Conservation (phyloP, 345 rosid genomes). For the Clausena lansium region DNA sequence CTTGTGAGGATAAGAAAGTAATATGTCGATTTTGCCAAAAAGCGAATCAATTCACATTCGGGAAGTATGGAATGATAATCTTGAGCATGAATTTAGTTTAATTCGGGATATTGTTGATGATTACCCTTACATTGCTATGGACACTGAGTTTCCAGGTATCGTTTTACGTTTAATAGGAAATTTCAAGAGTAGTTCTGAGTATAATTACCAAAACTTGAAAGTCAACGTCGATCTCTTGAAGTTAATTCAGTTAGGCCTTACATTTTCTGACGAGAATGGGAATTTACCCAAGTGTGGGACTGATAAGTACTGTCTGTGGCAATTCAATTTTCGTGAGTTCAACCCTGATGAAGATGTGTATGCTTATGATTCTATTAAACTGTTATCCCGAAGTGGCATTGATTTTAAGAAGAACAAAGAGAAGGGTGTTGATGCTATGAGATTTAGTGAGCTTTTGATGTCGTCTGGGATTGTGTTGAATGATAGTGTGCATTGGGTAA, state of each 20-base stretch:
- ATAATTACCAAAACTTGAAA: constrained; percentile 53
- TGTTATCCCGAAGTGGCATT: constrained; percentile 57
- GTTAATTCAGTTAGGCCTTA: constrained; percentile 73
- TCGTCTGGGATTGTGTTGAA: constrained; percentile 77
- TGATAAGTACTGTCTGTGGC: constrained; percentile 66
- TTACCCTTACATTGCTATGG: constrained; percentile 70
- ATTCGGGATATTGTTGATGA: constrained; percentile 54
- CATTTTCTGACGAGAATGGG: constrained; percentile 63
- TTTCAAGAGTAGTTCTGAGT: constrained; percentile 50
- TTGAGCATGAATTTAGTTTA: constrained; percentile 48
- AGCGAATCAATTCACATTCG: constrained; percentile 60
- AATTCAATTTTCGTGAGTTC: constrained; percentile 73
- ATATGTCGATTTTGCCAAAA: constrained; percentile 53
- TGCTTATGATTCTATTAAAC: constrained; percentile 63
- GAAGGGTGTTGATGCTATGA: constrained; percentile 46
- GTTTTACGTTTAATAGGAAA: constrained; percentile 52
- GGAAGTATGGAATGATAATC: constrained; percentile 69
- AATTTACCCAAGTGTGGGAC: constrained; percentile 65
- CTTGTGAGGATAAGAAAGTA: neutral
- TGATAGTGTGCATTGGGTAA: constrained; percentile 69
- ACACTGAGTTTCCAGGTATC: constrained; percentile 78
- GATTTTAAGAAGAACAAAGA: constrained; percentile 61
- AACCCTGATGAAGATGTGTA: constrained; percentile 49
- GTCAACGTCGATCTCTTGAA: constrained; percentile 71
- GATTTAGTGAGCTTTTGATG: constrained; percentile 63